A percentile compares a stretch with the other conserved stretches of the same genome.
Conservation (phyloP, 108 stramenopile species). For the Hondaea fermentalgiana region DNA sequence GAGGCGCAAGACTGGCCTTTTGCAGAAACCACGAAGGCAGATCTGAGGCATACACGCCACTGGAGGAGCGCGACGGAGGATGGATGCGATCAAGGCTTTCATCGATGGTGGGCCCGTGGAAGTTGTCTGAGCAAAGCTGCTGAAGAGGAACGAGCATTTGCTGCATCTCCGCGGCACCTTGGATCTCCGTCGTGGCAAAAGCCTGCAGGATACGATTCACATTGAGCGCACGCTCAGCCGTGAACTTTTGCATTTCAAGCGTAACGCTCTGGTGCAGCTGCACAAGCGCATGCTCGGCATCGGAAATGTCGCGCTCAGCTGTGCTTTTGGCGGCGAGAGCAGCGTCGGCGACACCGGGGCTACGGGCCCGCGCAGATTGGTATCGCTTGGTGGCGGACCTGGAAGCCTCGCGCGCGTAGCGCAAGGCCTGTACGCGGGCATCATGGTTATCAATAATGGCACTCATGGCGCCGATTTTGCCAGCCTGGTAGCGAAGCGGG, state of each 20-base stretch:
- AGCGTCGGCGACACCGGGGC: not conserved
- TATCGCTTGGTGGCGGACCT: not conserved
- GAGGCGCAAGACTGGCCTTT: not conserved
- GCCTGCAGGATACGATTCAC: not conserved
- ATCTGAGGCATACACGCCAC: not conserved
- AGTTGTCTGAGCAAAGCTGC: not conserved
- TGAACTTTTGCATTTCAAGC: not conserved
- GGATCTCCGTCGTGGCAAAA: not conserved
- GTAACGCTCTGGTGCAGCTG: not conserved
- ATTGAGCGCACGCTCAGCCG: not conserved
- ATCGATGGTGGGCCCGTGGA: not conserved
- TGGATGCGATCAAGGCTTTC: not conserved
- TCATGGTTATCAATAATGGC: not conserved
- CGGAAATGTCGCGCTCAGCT: not conserved
- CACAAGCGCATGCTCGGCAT: not conserved
- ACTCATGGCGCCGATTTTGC: not conserved
- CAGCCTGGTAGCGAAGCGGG: not conserved
- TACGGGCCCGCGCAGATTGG: not conserved
- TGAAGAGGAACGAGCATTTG: not conserved
- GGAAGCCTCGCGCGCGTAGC: not conserved
- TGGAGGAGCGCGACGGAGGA: not conserved
- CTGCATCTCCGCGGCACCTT: not conserved
- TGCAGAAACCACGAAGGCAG: not conserved
- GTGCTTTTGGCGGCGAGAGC: not conserved
- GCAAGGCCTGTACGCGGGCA: not conserved